phyloP scores from a whole-genome alignment of 176 grass and related monocot species.

The Zoysia pacifica region DNA sequence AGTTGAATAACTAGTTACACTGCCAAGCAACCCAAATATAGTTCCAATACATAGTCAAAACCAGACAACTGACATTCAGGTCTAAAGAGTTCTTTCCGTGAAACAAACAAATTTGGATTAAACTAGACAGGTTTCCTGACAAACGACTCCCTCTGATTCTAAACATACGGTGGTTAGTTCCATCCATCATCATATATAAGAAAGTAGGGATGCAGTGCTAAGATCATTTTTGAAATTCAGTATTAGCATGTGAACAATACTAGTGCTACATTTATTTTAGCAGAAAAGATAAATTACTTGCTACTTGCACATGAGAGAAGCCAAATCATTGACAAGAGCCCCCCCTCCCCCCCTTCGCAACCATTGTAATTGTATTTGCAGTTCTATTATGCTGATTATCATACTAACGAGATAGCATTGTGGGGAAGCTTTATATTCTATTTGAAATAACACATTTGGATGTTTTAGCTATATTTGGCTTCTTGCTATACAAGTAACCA shows the following conservation, averaged over 20 bases:
- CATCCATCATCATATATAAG: no score
- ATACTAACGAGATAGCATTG: not conserved
- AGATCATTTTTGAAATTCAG: not conserved
- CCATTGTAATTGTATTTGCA: not conserved
- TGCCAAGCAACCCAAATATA: constrained; percentile 6
- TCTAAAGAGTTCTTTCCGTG: not conserved
- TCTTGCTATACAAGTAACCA: not conserved
- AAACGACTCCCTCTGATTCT: not conserved
- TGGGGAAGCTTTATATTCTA: not conserved
- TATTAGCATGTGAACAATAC: not conserved
- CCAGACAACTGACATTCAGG: not conserved
- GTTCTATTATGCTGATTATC: not conserved
- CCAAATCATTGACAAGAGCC: not conserved
- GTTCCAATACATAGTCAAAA: constrained; percentile 13
- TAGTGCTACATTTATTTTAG: not conserved
- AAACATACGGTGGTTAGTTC: no score
- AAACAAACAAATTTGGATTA: not conserved
- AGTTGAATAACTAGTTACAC: constrained; percentile 3
- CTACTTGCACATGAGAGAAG: not conserved
- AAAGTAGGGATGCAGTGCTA: not conserved
- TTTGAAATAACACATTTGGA: not conserved
- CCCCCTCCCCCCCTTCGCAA: no score
- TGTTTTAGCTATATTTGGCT: not conserved
- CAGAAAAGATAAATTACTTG: not conserved
- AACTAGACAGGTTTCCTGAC: constrained; percentile 1